A percentile compares a stretch with the other conserved stretches of the same genome.
These are phyloP conservation scores for Wallemia hederae DNA, from an alignment of 1,284 basidiomycete genomes.

Conservation along the genomic window DNA sequence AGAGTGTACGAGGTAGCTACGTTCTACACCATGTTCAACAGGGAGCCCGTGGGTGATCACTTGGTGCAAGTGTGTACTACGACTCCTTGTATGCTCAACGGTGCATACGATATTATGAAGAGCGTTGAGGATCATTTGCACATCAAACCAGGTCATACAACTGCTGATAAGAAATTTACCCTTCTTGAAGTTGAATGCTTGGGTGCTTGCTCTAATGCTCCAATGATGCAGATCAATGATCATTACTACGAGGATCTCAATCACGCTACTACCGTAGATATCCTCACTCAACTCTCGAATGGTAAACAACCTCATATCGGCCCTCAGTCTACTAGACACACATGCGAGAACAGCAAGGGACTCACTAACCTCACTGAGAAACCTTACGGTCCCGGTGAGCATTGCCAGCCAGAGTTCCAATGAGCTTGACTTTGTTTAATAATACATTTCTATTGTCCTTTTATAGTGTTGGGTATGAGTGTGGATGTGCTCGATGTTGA, in stretches of 20 bases:
- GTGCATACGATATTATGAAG: conserved; percentile 64
- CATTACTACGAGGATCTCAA: conserved; percentile 98
- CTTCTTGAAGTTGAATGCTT: conserved; percentile 95
- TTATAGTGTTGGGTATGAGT: too few species aligned
- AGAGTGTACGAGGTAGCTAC: conserved; percentile 97
- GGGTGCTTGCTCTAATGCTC: conserved; percentile 95
- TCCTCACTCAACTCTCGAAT: conserved; percentile 55
- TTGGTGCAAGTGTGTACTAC: conserved; percentile 98
- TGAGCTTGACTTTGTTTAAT: too few species aligned
- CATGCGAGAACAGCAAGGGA: conserved; percentile 67
- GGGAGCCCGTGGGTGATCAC: conserved; percentile 77
- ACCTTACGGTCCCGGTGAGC: conserved; percentile 83
- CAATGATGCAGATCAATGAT: conserved; percentile 88
- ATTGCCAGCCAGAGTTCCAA: conserved; percentile 60
- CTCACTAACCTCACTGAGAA: conserved; percentile 55
- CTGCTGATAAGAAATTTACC: conserved; percentile 84
- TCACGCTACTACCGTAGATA: conserved; percentile 57
- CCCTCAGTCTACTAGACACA: conserved; percentile 58
- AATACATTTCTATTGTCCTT: background rate
- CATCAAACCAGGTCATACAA: conserved; percentile 65
- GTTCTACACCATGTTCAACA: conserved; percentile 99
- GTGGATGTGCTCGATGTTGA: too few species aligned
- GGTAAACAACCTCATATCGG: conserved; percentile 73
- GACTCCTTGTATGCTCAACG: conserved; percentile 89
- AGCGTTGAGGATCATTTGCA: conserved; percentile 59